These are phyloP conservation scores for Pseudogymnoascus sp. DNA, from an alignment of 2,329 filamentous ascomycete genomes.

Conservation along the genomic window DNA sequence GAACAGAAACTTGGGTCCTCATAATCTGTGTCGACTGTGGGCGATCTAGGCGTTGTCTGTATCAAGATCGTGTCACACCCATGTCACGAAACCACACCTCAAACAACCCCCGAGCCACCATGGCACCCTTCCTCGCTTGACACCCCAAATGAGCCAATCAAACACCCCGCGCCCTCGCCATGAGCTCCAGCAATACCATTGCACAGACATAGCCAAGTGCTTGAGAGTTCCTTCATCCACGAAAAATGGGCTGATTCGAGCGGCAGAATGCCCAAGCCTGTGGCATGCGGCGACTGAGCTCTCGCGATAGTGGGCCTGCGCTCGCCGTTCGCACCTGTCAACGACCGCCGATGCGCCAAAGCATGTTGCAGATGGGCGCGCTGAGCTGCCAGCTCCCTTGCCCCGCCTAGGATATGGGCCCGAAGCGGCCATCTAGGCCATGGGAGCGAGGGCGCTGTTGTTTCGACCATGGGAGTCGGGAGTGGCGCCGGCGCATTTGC, in stretches of 20 bases:
- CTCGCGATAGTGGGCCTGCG: neutral
- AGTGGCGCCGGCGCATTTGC: neutral
- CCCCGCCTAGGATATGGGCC: neutral
- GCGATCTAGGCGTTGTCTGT: neutral
- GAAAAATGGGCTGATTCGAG: slow-evolving; percentile 5
- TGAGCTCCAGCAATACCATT: neutral
- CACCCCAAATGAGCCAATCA: neutral
- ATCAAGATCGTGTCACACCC: slow-evolving; percentile 4
- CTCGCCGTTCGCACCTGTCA: neutral
- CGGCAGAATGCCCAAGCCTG: neutral
- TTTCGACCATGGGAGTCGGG: slow-evolving; percentile 7
- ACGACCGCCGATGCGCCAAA: neutral
- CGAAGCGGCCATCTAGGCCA: neutral
- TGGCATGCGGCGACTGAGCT: neutral
- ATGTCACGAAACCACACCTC: slow-evolving; percentile 4
- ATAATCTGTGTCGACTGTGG: neutral
- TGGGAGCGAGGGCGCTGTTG: neutral
- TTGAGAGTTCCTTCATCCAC: neutral
- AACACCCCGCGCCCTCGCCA: neutral
- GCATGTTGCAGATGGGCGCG: neutral
- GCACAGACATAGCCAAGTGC: slow-evolving; percentile 6
- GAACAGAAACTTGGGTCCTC: neutral
- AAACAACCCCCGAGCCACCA: neutral
- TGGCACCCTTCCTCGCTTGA: neutral
- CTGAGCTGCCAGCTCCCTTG: neutral